Evolutionary conservation across 2,329 filamentous ascomycete genomes (phyloP).

Genomic region (Cercospora zeina): DNA sequence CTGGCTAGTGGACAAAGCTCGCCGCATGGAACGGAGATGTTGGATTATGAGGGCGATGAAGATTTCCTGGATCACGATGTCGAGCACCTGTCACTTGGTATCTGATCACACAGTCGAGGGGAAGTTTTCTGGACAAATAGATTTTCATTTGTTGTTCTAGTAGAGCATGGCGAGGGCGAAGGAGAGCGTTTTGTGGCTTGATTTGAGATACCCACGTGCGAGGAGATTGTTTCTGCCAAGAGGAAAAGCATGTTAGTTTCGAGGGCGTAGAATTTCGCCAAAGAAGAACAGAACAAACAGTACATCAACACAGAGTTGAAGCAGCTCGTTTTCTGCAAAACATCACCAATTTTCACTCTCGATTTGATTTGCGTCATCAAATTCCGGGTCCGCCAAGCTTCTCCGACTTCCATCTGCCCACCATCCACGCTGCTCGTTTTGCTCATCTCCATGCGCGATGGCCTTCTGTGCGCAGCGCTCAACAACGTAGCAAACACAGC

Average conservation of each 20-base stretch:
- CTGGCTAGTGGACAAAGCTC: constrained; percentile 15
- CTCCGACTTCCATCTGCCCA: too few species aligned
- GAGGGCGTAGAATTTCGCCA: not conserved
- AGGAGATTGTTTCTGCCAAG: not conserved
- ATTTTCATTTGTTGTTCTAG: not conserved
- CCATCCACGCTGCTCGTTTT: too few species aligned
- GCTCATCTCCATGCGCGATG: too few species aligned
- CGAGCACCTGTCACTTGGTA: constrained; percentile 42
- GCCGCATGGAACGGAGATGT: constrained; percentile 38
- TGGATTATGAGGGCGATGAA: constrained; percentile 52
- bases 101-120: too few species aligned
- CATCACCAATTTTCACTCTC: too few species aligned
- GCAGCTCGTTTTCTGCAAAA: too few species aligned
- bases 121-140: too few species aligned
- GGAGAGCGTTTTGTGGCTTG: not conserved
- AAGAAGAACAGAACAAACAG: not conserved
- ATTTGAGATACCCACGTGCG: constrained; percentile 10
- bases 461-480: too few species aligned
- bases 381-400: too few species aligned
- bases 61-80: constrained; percentile 46
- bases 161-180: constrained; percentile 2
- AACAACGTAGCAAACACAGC: too few species aligned
- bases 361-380: too few species aligned
- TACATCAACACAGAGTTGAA: not conserved
- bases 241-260: not conserved